phyloP scores from a whole-genome alignment of 2,329 filamentous ascomycete species.

The Pseudogymnoascus sp. region DNA sequence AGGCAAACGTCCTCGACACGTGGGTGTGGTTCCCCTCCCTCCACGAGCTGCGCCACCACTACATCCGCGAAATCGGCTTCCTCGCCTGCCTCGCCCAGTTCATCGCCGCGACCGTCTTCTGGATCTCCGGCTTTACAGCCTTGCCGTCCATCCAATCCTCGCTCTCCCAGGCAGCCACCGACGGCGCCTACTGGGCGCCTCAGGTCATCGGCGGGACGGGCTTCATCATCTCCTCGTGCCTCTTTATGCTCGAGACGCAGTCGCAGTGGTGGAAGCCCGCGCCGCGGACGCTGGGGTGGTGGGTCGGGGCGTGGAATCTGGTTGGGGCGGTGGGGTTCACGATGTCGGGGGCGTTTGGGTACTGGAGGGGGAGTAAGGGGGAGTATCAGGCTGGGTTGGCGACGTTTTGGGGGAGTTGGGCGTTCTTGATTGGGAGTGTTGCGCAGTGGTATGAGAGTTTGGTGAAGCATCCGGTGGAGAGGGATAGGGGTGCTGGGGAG shows the following conservation, averaged over 20 bases:
- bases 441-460: conserved; percentile 42
- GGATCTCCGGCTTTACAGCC: conserved; percentile 53
- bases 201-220: conserved; percentile 54
- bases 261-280: conserved; percentile 53
- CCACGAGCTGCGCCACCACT: conserved; percentile 49
- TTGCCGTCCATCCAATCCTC: conserved; percentile 46
- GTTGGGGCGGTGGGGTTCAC: no score
- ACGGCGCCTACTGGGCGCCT: conserved; percentile 53
- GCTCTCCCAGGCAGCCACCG: conserved; percentile 35
- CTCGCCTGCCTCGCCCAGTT: conserved; percentile 50
- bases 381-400: conserved; percentile 41
- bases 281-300: conserved; percentile 51
- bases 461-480: conserved; percentile 38
- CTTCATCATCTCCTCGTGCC: conserved; percentile 48
- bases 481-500: conserved; percentile 15
- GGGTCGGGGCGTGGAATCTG: conserved; percentile 58
- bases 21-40: conserved; percentile 55
- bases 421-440: conserved; percentile 39
- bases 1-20: conserved; percentile 10
- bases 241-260: conserved; percentile 63
- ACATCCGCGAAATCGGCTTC: conserved; percentile 54
- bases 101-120: conserved; percentile 53
- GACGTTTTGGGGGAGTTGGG: conserved; percentile 42
- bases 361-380: conserved; percentile 34
- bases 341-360: no score